Evolutionary conservation across 2,329 filamentous ascomycete genomes (phyloP).

Genomic region (Fusarium tjaetaba): DNA sequence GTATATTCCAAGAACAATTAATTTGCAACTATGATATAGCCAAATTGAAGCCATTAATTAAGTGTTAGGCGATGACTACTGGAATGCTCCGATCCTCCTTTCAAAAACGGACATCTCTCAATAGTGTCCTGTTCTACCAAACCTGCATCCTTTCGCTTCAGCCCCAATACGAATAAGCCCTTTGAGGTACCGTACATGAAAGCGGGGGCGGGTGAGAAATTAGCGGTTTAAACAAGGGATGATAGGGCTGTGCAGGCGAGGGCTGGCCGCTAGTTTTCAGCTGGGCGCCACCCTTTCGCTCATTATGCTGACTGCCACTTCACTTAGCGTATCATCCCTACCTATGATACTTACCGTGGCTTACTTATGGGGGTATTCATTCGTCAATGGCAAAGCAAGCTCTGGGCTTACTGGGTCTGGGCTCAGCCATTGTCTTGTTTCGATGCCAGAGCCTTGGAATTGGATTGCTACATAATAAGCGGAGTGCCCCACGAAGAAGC

Average conservation of each 20-base stretch:
- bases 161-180: neutral
- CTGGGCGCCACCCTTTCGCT: neutral
- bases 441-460: neutral
- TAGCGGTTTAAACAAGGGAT: neutral
- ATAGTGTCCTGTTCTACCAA: neutral
- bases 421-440: neutral
- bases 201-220: conserved; percentile 12
- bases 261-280: conserved; percentile 12
- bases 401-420: neutral
- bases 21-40: accelerated
- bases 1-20: neutral
- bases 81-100: neutral
- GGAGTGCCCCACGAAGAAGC: accelerated
- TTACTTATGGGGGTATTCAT: neutral
- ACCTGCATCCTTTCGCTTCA: neutral
- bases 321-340: neutral
- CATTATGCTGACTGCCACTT: neutral
- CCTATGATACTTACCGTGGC: neutral
- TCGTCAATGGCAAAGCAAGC: neutral
- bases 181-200: neutral
- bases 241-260: neutral
- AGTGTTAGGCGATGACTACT: too few species aligned
- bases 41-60: too few species aligned
- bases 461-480: neutral
- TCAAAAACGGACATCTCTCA: neutral